These are phyloP conservation scores for Plasmodium vivax DNA, from an alignment of 169 alveolate species.

Conservation along the genomic window DNA sequence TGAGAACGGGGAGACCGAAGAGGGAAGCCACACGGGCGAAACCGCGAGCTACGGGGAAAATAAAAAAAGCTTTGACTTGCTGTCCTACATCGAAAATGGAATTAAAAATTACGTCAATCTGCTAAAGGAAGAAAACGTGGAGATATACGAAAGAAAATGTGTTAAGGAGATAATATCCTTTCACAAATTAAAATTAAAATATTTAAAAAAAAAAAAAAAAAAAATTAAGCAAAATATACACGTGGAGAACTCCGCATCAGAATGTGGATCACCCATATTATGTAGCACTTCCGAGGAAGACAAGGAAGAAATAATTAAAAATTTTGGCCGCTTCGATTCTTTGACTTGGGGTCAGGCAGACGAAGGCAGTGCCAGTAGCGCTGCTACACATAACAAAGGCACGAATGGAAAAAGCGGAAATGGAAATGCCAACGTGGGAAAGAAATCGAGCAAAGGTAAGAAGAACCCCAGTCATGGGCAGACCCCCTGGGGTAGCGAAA, in stretches of 20 bases:
- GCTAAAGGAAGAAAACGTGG: slow-evolving; percentile 27
- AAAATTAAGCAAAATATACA: neutral
- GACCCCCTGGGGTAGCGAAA: neutral
- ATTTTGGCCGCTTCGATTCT: slow-evolving; percentile 19
- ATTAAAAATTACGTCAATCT: slow-evolving; percentile 3
- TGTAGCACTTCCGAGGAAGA: slow-evolving; percentile 34
- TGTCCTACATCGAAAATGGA: slow-evolving; percentile 2
- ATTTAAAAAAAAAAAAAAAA: slow-evolving; percentile 16
- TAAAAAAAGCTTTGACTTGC: slow-evolving; percentile 4
- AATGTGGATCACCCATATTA: neutral
- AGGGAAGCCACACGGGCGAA: neutral
- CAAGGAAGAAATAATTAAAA: slow-evolving; percentile 35
- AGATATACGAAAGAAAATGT: slow-evolving; percentile 39
- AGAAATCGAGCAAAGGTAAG: neutral
- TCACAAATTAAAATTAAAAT: slow-evolving; percentile 21
- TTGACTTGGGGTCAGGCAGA: neutral
- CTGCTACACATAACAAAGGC: neutral
- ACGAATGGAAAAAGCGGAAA: neutral
- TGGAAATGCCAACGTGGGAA: neutral
- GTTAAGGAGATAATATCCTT: slow-evolving; percentile 26
- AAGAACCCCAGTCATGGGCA: neutral
- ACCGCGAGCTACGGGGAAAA: neutral
- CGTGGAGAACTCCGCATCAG: neutral
- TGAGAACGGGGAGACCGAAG: neutral
- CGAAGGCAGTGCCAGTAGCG: neutral